A percentile compares a stretch with the other conserved stretches of the same genome.
Conservation (phyloP, 2,329 filamentous ascomycete genomes). For the Dothideomycetes sp. region DNA sequence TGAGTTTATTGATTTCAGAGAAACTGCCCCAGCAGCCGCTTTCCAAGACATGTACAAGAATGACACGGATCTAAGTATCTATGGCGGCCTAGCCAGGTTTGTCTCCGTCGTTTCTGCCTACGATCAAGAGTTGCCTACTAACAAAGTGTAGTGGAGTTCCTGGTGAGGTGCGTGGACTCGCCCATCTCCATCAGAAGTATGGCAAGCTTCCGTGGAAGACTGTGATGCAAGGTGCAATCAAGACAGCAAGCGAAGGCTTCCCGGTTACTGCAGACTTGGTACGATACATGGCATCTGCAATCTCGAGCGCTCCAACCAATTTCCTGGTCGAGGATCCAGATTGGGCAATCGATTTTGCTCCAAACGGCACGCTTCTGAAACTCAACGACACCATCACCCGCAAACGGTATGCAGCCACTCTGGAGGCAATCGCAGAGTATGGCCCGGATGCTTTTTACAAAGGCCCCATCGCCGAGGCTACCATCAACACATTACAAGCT, state of each 20-base stretch:
- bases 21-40: conserved; percentile 74
- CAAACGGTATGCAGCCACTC: conserved; percentile 68
- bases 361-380: conserved; percentile 62
- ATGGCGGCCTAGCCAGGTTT: conserved; percentile 53
- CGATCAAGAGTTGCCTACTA: neutral
- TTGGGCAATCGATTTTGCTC: conserved; percentile 85
- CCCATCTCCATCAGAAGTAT: conserved; percentile 66
- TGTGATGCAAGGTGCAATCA: conserved; percentile 65
- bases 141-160: conserved; percentile 50
- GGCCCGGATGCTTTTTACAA: conserved; percentile 62
- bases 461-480: conserved; percentile 63
- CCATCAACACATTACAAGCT: conserved; percentile 57
- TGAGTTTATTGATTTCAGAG: conserved; percentile 82
- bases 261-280: conserved; percentile 63
- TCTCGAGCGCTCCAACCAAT: conserved; percentile 36
- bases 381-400: conserved; percentile 72
- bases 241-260: conserved; percentile 67
- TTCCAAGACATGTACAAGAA: conserved; percentile 76
- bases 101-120: neutral
- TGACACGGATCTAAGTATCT: conserved; percentile 57
- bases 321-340: conserved; percentile 67
- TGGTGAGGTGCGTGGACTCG: conserved; percentile 67
- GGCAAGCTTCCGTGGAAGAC: conserved; percentile 48
- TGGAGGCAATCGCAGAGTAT: conserved; percentile 64
- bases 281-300: conserved; percentile 56